Conservation (phyloP, 345 rosid genomes). For the Euclidium syriacum region DNA sequence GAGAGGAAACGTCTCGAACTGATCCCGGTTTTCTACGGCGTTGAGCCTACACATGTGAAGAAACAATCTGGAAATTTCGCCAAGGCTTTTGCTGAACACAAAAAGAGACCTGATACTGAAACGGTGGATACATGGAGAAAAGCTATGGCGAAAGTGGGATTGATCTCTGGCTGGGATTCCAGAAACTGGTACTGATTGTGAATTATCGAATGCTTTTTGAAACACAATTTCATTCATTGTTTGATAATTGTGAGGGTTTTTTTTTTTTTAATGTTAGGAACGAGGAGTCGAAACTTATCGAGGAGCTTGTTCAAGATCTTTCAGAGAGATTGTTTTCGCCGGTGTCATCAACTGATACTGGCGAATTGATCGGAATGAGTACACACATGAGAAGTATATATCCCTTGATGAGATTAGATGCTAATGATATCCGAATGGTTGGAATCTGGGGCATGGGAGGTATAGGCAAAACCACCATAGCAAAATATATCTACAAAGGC, state of each 20-base stretch:
- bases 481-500: constrained; percentile 30
- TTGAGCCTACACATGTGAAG: constrained; percentile 33
- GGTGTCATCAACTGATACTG: not conserved
- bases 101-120: not conserved
- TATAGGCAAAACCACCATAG: constrained; percentile 50
- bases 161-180: constrained; percentile 29
- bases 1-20: not conserved
- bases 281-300: constrained; percentile 28
- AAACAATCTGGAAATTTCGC: constrained; percentile 22
- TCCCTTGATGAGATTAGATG: not conserved
- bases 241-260: not conserved
- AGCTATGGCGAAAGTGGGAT: constrained; percentile 26
- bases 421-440: constrained; percentile 17
- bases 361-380: constrained; percentile 32
- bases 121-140: constrained; percentile 15
- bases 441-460: constrained; percentile 54
- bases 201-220: not conserved
- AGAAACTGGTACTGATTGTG: constrained; percentile 17
- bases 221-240: not conserved
- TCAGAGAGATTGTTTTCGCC: constrained; percentile 14
- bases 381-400: constrained; percentile 15
- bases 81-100: constrained; percentile 18
- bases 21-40: constrained; percentile 34
- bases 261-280: constrained; percentile 14
- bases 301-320: constrained; percentile 27